Evolutionary conservation across 78 protist species (phyloP).

Genomic region (Dictyostelium citrinum): DNA sequence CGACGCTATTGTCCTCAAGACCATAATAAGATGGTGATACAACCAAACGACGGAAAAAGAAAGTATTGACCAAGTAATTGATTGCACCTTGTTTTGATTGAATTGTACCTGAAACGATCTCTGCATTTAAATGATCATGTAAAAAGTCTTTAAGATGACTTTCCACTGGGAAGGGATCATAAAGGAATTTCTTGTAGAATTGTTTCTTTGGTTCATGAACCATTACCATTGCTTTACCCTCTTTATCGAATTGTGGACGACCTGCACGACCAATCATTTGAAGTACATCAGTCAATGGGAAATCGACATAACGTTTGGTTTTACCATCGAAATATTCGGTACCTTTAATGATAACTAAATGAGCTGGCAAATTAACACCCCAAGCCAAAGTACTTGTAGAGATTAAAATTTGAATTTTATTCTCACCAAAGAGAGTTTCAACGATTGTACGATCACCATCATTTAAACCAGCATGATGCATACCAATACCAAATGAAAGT

Average conservation of each 20-base stretch:
- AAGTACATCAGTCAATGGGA: slow-evolving; percentile 97
- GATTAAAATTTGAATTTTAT: slow-evolving; percentile 95
- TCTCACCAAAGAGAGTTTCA: slow-evolving; percentile 92
- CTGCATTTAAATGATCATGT: slow-evolving; percentile 91
- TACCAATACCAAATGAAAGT: slow-evolving; percentile 97
- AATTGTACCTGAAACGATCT: slow-evolving; percentile 84
- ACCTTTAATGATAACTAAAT: slow-evolving; percentile 98
- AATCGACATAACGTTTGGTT: slow-evolving; percentile 89
- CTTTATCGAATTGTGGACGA: slow-evolving; percentile 98
- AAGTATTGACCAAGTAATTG: slow-evolving; percentile 98
- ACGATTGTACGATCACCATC: slow-evolving; percentile 86
- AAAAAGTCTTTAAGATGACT: slow-evolving; percentile 86
- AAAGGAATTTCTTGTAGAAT: slow-evolving; percentile 97
- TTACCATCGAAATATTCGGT: slow-evolving; percentile 89
- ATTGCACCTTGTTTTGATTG: slow-evolving; percentile 85
- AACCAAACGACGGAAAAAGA: slow-evolving; percentile 94
- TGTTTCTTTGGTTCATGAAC: slow-evolving; percentile 95
- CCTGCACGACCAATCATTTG: slow-evolving; percentile 99
- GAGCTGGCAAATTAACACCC: slow-evolving; percentile 99
- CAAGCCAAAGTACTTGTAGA: slow-evolving; percentile 99
- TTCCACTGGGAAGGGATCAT: slow-evolving; percentile 99
- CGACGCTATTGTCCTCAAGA: slow-evolving; percentile 57
- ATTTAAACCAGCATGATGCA: slow-evolving; percentile 99
- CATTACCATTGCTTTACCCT: slow-evolving; percentile 91
- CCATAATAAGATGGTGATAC: slow-evolving; percentile 97